Evolutionary conservation across 495 filamentous ascomycete genomes (phyloP).

Genomic region (Schizothecium vesticola): DNA sequence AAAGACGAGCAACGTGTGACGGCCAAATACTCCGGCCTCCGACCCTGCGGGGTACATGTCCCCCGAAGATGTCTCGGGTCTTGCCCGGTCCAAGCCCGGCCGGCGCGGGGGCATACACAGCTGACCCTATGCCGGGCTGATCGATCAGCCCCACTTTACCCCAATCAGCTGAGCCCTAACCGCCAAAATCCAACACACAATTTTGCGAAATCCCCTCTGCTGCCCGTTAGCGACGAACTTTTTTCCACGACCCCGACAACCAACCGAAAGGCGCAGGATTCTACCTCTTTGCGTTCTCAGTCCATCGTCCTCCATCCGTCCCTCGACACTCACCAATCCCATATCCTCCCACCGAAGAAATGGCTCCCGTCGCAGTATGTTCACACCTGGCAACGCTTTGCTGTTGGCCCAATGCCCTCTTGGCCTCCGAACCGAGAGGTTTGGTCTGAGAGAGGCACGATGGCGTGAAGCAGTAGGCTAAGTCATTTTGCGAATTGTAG

Average conservation of each 20-base stretch:
- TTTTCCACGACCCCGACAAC: slow-evolving; percentile 15
- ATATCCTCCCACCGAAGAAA: slow-evolving; percentile 34
- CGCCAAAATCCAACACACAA: slow-evolving; percentile 20
- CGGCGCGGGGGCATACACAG: neutral
- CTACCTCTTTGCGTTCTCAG: slow-evolving; percentile 60
- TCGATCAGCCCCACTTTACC: neutral
- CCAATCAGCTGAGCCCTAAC: slow-evolving; percentile 20
- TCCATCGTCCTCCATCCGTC: slow-evolving; percentile 17
- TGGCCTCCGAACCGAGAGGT: slow-evolving; percentile 2
- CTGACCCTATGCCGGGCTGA: neutral
- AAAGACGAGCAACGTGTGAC: neutral
- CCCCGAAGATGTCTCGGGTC: neutral
- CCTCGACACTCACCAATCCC: neutral
- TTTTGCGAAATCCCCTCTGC: slow-evolving; percentile 3
- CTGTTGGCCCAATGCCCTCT: slow-evolving; percentile 60
- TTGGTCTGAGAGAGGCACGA: slow-evolving; percentile 30
- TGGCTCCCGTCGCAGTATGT: slow-evolving; percentile 73
- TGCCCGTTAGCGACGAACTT: slow-evolving; percentile 1
- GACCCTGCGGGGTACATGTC: neutral
- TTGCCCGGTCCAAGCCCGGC: neutral
- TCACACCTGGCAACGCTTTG: slow-evolving; percentile 69
- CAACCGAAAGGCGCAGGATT: slow-evolving; percentile 43
- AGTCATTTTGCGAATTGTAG: slow-evolving; percentile 51
- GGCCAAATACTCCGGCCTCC: neutral
- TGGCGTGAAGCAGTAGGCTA: slow-evolving; percentile 92